Percentiles rank a stretch among this genome's conserved stretches.
These are phyloP conservation scores for Coffea canephora DNA, from an alignment of 257 asterid genomes.

Conservation along the genomic window DNA sequence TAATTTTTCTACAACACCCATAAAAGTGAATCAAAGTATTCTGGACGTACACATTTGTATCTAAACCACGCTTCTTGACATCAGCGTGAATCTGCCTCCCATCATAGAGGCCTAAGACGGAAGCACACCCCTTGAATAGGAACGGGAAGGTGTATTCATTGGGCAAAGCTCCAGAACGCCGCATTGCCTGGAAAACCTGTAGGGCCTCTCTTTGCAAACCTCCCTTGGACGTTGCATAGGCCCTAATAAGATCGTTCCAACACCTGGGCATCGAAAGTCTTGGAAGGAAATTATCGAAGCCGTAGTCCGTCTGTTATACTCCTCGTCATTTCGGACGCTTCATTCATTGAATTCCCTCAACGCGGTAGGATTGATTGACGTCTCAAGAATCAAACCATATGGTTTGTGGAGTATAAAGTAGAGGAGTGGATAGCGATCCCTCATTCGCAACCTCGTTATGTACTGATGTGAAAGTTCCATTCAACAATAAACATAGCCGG, in stretches of 20 bases:
- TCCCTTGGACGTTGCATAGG: slow-evolving; percentile 40
- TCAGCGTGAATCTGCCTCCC: slow-evolving; percentile 68
- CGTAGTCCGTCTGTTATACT: background rate
- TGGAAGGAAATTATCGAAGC: background rate
- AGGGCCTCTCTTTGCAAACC: slow-evolving; percentile 38
- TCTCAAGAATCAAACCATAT: too few relatives aligned
- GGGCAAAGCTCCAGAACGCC: slow-evolving; percentile 44
- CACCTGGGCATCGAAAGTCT: background rate
- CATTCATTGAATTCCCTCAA: too few relatives aligned
- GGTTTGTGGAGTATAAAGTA: too few relatives aligned
- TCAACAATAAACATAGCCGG: too few relatives aligned
- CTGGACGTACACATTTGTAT: slow-evolving; percentile 57
- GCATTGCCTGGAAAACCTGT: slow-evolving; percentile 47
- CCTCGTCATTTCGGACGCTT: background rate
- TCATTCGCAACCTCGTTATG: too few relatives aligned
- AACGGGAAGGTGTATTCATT: slow-evolving; percentile 68
- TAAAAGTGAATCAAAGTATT: slow-evolving; percentile 55
- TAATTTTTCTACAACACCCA: slow-evolving; percentile 53
- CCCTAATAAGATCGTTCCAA: slow-evolving; percentile 57
- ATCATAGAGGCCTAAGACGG: slow-evolving; percentile 45
- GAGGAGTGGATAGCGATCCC: too few relatives aligned
- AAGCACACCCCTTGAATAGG: slow-evolving; percentile 58
- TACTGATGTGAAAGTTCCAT: too few relatives aligned
- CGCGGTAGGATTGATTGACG: too few relatives aligned
- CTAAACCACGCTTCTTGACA: slow-evolving; percentile 54